Evolutionary conservation across 345 rosid species (phyloP), one percentile per base, ranked within the genome.

Genomic region (Diplotaxis tenuifolia): DNA sequence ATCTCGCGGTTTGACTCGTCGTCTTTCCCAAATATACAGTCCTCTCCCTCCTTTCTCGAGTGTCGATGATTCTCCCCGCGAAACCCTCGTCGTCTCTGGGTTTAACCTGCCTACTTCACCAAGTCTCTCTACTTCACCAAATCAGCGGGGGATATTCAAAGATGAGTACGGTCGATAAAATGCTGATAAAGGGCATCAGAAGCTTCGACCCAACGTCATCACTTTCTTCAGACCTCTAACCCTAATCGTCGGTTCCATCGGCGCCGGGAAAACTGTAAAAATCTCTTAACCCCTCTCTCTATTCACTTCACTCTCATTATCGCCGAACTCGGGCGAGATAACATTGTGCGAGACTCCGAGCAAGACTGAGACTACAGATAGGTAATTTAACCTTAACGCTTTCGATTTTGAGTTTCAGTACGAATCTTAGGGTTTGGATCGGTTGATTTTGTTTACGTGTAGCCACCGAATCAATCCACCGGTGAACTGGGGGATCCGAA

Each of bases 161-260:
- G 77, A 92, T 92, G 99, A 95, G 97, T 81, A 95, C 97, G 45
- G 97, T 95, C 23, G 97, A 95, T 73, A 95, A 95, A 80, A 95
- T 92, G 99, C 80, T 92, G 78, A 92, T 92, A 38, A 95, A 92
- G 77, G 97, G 97, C 18, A 95, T 95, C 74, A 87, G 99, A 91
- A 95, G 99, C 68, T 95, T 92, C 88, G 97, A 95, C 91, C 99
- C 99, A 79, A 83, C 84, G 97, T 95, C 70, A 74, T 95, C 86
- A 88, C 96, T 68, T 95, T 95, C 88, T 95, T 85, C 89, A 88
- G 73, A 74, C 97, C 99, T 71, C 78, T 95, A 66, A 92, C 99
- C 78, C 95, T 95, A 75, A 95, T 95, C 84, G 99, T 92, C 55
- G 99, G 97, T 66, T 84, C 96, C 72, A 94, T 91, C 70, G 97